Evolutionary conservation across 2,329 filamentous ascomycete genomes (phyloP), one percentile per base, ranked within the genome.

Genomic region (Graphiopsis chlorocephala): DNA sequence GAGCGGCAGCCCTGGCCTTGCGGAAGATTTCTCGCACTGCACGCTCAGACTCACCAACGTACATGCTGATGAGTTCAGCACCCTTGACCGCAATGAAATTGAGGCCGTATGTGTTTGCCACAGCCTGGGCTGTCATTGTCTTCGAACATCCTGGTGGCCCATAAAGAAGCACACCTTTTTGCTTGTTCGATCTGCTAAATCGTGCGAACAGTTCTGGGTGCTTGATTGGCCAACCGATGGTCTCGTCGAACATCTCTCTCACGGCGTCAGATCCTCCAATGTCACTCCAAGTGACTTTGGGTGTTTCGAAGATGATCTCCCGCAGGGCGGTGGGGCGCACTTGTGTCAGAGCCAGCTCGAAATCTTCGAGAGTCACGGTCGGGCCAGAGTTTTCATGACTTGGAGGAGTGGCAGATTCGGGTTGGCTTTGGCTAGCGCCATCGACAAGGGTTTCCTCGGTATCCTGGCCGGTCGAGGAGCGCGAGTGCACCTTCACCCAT

Each of bases 41-140:
- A 12, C 92, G 87, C 79, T 98, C 94, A 1, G 93, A 94, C 77
- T 98, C 94, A 67, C 94, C 94, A 20, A 98, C 93, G 77, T 97
- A 98, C 91, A 96, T 97, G 79, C 93, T 96, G 66, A 97, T 88
- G 14, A 97, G 85, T 78, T 97, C 94, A 38, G 92, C 92, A 28
- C 93, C 94, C 79, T 97, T 97, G 69, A 98, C 91, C 10, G 93
- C 90, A 74, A 97, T 89, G 82, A 97, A 97, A 76, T 97, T 97
- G 78, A 96, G 89, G 4, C 90, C 90, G 31, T 91, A 92, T 76
- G 96, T 93, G 7, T 92, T 96, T 17, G 94, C 94, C 70, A 96
- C 86, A 29, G 94, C 94, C 75, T 96, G 93, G 0, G 94, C 94
- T 0, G 88, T 92, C 75, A 97, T 86, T 0, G 94, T 98, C 79